Evolutionary conservation across 106 monocot species (phyloP).

Genomic region (Allium fistulosum): DNA sequence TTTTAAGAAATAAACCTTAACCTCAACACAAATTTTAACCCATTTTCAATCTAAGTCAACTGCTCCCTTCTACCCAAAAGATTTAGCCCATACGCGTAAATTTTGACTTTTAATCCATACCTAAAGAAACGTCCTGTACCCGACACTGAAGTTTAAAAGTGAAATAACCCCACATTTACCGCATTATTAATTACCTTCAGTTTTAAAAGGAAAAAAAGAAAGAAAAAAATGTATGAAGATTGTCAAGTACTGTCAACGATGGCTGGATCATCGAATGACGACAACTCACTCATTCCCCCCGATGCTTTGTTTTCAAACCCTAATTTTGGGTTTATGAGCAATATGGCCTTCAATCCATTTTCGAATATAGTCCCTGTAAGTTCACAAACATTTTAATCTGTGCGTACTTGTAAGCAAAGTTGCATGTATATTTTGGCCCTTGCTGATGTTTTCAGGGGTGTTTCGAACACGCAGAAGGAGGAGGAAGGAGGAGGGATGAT

Average conservation of each 20-base stretch:
- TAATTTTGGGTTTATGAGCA: slow-evolving; percentile 37
- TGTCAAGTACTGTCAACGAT: slow-evolving; percentile 37
- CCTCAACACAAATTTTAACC: no score
- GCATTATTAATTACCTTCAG: no score
- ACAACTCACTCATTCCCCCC: slow-evolving; percentile 52
- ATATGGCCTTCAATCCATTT: slow-evolving; percentile 51
- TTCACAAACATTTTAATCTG: not conserved
- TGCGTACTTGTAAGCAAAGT: not conserved
- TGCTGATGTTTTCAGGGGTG: not conserved
- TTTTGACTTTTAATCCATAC: no score
- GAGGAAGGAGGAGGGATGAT: slow-evolving; percentile 35
- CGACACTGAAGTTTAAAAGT: no score
- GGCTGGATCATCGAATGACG: slow-evolving; percentile 19
- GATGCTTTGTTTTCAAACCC: slow-evolving; percentile 38
- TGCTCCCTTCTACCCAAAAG: no score
- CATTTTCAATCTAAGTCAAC: no score
- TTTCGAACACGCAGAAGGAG: slow-evolving; percentile 30
- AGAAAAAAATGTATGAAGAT: slow-evolving; percentile 6
- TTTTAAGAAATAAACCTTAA: no score
- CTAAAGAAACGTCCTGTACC: no score
- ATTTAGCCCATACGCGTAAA: no score
- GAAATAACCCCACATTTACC: no score
- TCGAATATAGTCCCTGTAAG: slow-evolving; percentile 54
- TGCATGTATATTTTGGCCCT: not conserved
- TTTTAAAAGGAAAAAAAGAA: not conserved